Conservation (phyloP, 2,329 filamentous ascomycete genomes). For the Penicillium sp. region DNA sequence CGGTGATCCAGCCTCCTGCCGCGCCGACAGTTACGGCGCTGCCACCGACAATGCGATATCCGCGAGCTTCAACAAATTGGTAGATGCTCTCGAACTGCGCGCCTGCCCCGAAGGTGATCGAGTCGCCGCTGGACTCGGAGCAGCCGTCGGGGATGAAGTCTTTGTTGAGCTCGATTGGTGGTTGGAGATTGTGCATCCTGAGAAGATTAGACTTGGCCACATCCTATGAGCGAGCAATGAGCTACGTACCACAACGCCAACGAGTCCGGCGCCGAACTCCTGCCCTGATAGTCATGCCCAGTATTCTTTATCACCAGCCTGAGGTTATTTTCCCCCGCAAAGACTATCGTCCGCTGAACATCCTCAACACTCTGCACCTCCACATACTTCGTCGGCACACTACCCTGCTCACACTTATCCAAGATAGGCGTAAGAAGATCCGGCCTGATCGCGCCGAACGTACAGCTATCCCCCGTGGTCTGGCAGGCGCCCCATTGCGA, state of each 20-base stretch:
- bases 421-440: neutral
- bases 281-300: slow-evolving; percentile 23
- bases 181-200: slow-evolving; percentile 23
- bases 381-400: slow-evolving; percentile 19
- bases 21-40: slow-evolving; percentile 21
- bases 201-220: neutral
- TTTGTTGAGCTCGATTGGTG: slow-evolving; percentile 22
- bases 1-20: slow-evolving; percentile 25
- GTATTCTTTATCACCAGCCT: slow-evolving; percentile 20
- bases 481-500: slow-evolving; percentile 20
- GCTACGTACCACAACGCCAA: slow-evolving; percentile 18
- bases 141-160: slow-evolving; percentile 22
- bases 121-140: slow-evolving; percentile 14
- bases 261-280: slow-evolving; percentile 19
- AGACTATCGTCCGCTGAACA: slow-evolving; percentile 15
- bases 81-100: slow-evolving; percentile 26
- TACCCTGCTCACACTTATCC: slow-evolving; percentile 15
- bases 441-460: neutral
- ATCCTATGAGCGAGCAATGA: no score
- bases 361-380: slow-evolving; percentile 15
- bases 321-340: slow-evolving; percentile 13
- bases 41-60: slow-evolving; percentile 22
- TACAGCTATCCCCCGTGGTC: slow-evolving; percentile 13
- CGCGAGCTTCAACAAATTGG: slow-evolving; percentile 23
- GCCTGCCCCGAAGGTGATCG: slow-evolving; percentile 25